Base-by-base conservation (phyloP, 441 rosid species). In the Erysimum cheiri region DNA sequence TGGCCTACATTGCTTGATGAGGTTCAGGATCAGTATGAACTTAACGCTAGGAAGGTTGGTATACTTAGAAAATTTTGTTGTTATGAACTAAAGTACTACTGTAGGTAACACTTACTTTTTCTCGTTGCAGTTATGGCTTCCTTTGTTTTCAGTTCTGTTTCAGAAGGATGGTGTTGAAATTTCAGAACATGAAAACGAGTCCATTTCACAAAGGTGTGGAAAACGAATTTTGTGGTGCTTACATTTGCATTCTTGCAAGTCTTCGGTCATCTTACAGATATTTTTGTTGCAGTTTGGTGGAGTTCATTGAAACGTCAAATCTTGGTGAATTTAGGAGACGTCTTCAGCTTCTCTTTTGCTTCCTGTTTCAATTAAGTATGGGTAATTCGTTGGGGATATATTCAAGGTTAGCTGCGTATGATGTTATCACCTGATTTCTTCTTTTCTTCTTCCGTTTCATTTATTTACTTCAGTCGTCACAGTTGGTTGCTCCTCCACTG, bases 81-180 rank as follows among this genome's bases (percentile, higher is more conserved):
- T 64, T 36, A 26, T 79, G 79, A 70, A 69, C 56, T 43, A 76
- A 57, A 50, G 26, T 43, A 73, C 39, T 63, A 59, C n/a, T 13
- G n/a, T 17, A 17, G 66, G 41, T 57, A 63, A 78, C 66, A 47
- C 57, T 47, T 65, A 32, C 4, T 14, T 37, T 52, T 59, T 60
- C 46, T 58, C 52, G 56, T 73, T 91, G 92, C 96, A 96, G 99
- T 81, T 96, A 71, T 96, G 99, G 99, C 92, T 92, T 81, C 96
- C 97, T 48, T 84, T 96, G 70, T 89, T 71, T 82, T 88, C 92
- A 12, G 83, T 92, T 84, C 87, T 96, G 79, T 78, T 78, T 60
- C 85, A 65, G 70, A 70, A 75, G 53, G 75, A 81, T 70, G 70
- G 86, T 60, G 78, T 70, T 74, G 84, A 84, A 77, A 47, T 71